A percentile compares a stretch with the other conserved stretches of the same genome.
phyloP scores from a whole-genome alignment of 1,284 basidiomycete genomes.

The Coniophora puteana region DNA sequence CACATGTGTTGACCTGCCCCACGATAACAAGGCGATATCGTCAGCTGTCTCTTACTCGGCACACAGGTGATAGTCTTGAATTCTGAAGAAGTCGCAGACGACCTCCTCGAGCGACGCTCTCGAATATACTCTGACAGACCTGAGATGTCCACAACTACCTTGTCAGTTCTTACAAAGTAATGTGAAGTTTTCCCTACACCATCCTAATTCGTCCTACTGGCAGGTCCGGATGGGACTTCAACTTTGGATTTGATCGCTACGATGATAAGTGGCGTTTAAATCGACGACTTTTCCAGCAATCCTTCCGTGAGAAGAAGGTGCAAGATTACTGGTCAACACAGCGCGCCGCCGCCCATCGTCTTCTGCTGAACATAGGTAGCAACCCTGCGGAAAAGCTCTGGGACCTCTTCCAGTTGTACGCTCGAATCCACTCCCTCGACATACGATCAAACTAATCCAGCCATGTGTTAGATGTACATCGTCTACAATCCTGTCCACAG shows the following conservation, averaged over 20 bases:
- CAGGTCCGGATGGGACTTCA: constrained; percentile 27
- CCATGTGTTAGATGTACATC: constrained; percentile 19
- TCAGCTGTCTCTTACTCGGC: background rate
- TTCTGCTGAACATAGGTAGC: constrained; percentile 16
- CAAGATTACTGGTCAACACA: constrained; percentile 15
- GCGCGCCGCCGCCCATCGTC: constrained; percentile 13
- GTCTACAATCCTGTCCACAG: constrained; percentile 24
- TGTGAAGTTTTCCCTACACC: background rate
- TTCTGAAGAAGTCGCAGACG: background rate
- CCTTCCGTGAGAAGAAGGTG: constrained; percentile 19
- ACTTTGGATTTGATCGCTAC: constrained; percentile 25
- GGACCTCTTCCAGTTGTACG: constrained; percentile 14
- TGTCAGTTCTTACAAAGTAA: background rate
- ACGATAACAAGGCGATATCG: background rate
- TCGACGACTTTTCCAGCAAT: constrained; percentile 23
- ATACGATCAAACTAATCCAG: too few relatives aligned
- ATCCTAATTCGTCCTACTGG: background rate
- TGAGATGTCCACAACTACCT: background rate
- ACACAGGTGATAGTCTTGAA: background rate
- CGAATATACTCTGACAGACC: constrained; percentile 1
- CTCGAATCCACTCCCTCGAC: too few relatives aligned
- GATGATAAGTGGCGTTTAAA: constrained; percentile 26
- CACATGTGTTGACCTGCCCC: background rate
- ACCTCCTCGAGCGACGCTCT: constrained; percentile 1
- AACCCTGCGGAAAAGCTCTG: constrained; percentile 9